A percentile compares a stretch with the other conserved stretches of the same genome.
Conservation (phyloP, 441 rosid species). For the Adansonia grandidieri region DNA sequence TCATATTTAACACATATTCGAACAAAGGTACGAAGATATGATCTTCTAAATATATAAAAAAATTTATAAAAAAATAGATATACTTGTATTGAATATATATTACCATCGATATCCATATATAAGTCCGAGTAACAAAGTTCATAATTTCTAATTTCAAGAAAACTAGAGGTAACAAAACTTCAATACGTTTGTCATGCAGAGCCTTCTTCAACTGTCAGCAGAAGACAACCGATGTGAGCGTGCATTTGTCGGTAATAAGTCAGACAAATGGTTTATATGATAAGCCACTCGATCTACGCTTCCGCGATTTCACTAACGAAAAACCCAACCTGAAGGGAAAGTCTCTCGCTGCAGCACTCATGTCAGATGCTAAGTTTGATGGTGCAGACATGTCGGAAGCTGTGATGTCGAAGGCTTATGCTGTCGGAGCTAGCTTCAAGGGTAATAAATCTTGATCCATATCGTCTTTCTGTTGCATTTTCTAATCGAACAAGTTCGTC, state of each 20-base stretch:
- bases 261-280: conserved; percentile 95
- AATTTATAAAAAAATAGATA: no score
- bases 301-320: conserved; percentile 80
- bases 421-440: conserved; percentile 92
- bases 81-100: no score
- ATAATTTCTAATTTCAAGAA: not conserved
- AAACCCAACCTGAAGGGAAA: conserved; percentile 85
- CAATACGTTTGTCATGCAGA: conserved; percentile 48
- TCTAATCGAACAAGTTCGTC: not conserved
- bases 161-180: conserved; percentile 15
- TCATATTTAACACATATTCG: no score
- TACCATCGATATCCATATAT: no score
- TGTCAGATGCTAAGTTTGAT: conserved; percentile 94
- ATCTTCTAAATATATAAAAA: no score
- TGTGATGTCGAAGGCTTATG: conserved; percentile 96
- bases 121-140: not conserved
- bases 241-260: conserved; percentile 89
- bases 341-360: conserved; percentile 88
- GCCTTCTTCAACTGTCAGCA: conserved; percentile 84
- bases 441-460: conserved; percentile 47
- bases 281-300: conserved; percentile 91
- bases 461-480: not conserved
- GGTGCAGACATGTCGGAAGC: conserved; percentile 96
- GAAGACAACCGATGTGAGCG: conserved; percentile 82
- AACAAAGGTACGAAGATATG: no score